Percentiles rank a stretch among this genome's conserved stretches.
phyloP scores from a whole-genome alignment of 1,139 yeast species.

The Scheffersomyces parashehatae region DNA sequence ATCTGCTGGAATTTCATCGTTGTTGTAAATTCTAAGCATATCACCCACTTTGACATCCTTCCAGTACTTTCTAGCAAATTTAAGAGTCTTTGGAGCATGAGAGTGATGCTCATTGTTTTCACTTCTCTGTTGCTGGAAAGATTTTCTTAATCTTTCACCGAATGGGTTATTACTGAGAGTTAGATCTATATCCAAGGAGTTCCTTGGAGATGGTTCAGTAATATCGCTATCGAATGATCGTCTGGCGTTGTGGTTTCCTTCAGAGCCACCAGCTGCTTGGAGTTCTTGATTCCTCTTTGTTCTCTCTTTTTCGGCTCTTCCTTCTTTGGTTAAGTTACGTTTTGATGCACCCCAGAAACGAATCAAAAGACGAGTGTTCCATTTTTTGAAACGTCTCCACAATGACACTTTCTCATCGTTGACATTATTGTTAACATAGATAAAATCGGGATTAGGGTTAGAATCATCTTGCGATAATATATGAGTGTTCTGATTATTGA shows the following conservation, averaged over 20 bases:
- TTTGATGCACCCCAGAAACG: conserved; percentile 29
- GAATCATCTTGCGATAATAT: conserved; percentile 26
- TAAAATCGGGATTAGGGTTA: conserved; percentile 10
- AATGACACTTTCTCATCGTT: conserved; percentile 49
- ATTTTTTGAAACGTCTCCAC: conserved; percentile 64
- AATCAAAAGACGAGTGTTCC: conserved; percentile 35
- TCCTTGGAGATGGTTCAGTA: conserved; percentile 6
- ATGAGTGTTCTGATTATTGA: conserved; percentile 53
- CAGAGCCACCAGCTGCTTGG: conserved; percentile 2
- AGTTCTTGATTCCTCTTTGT: conserved; percentile 15
- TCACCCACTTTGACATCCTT: conserved; percentile 59
- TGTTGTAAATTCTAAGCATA: conserved; percentile 49
- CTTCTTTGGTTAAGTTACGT: conserved; percentile 37
- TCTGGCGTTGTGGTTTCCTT: conserved; percentile 13
- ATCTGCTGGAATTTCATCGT: conserved; percentile 63
- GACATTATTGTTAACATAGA: conserved; percentile 44
- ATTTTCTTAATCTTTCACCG: conserved; percentile 19
- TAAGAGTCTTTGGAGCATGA: conserved; percentile 20
- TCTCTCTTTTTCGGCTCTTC: conserved; percentile 33
- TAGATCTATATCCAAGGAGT: conserved; percentile 2
- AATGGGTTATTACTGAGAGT: conserved; percentile 20
- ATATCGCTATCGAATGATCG: conserved; percentile 39
- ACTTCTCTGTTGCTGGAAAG: conserved; percentile 18
- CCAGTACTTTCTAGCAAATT: conserved; percentile 46
- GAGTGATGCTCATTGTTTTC: conserved; percentile 2